Evolutionary conservation across 768 basidiomycete genomes (phyloP), one percentile per base, ranked within the genome.

Genomic region (Russula sp.): DNA sequence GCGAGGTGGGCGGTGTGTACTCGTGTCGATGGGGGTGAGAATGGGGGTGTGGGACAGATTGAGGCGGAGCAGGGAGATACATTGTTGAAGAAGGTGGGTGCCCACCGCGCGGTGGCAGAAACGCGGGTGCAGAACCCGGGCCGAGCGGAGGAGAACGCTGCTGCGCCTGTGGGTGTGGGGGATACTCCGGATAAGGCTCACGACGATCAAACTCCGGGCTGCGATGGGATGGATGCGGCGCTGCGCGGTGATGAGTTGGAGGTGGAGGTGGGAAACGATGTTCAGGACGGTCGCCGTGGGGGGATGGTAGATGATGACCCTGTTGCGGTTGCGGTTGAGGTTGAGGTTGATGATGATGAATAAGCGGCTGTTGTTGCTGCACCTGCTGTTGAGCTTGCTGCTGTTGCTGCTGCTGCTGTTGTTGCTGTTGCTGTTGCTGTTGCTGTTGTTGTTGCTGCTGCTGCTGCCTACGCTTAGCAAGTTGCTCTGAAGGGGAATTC

Each of bases 401-500:
- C 3, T 4, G 65, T 45, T 70, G 73, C 66, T 70, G 27, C 27
- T 27, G 27, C 27, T 27, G 27, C 27, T 27, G 22, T 2, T 22
- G 22, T 22, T 68, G 44, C 67, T 59, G 45, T 1, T 53, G 57
- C 3, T 57, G 55, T 5, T 44, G 55, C 67, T 55, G 55, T 64
- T 58, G 42, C 1, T 52, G 62, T 16, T 63, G 56, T 2, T 47
- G 56, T 65, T 57, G 58, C 55, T 69, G 73, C 66, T 71, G 68
- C 53, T 70, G 71, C 55, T 72, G 73, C 14, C 68, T 73, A 64
- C 66, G 66, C 70, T 11, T 75, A 65, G 3, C 69, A 69, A 70
- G 76, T 69, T 81, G 81, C 68, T 85, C 85, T 0, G 85, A 86
- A 54, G 87, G 87, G 0, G 86, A 83, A 73, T 86, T 85, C 67